Conservation (phyloP, 2,329 filamentous ascomycete genomes). For the Fusarium fujikuroi region DNA sequence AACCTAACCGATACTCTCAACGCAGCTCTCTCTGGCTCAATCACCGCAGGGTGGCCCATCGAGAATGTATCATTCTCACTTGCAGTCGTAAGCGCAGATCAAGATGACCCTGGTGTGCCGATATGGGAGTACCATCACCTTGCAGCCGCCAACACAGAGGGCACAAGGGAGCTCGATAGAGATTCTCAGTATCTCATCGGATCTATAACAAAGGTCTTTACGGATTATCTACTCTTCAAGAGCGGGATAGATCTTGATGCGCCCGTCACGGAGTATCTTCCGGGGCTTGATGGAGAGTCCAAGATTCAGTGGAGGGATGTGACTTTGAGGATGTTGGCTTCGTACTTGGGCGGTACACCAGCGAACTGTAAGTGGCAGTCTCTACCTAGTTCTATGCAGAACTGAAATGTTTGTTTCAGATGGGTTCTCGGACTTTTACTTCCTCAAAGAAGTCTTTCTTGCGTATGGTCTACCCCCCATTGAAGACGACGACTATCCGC, state of each 20-base stretch:
- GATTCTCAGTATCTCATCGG: conserved; percentile 57
- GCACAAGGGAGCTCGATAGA: conserved; percentile 46
- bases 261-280: conserved; percentile 50
- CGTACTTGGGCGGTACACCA: conserved; percentile 51
- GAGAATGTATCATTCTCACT: conserved; percentile 54
- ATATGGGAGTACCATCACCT: conserved; percentile 57
- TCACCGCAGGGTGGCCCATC: conserved; percentile 50
- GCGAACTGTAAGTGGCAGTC: conserved; percentile 48
- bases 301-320: conserved; percentile 51
- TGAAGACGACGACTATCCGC: conserved; percentile 48
- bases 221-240: conserved; percentile 51
- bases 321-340: conserved; percentile 51
- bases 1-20: conserved; percentile 47
- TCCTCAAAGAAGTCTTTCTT: conserved; percentile 49
- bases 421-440: conserved; percentile 51
- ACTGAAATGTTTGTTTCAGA: conserved; percentile 7
- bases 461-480: conserved; percentile 52
- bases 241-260: conserved; percentile 49
- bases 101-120: conserved; percentile 40
- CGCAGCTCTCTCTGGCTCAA: conserved; percentile 46
- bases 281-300: conserved; percentile 43
- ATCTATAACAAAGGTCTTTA: conserved; percentile 53
- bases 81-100: conserved; percentile 48
- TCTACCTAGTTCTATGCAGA: too few relatives aligned
- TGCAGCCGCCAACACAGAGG: conserved; percentile 48